phyloP scores from a whole-genome alignment of 2,329 filamentous ascomycete genomes.

The Ceratocystis papillata region DNA sequence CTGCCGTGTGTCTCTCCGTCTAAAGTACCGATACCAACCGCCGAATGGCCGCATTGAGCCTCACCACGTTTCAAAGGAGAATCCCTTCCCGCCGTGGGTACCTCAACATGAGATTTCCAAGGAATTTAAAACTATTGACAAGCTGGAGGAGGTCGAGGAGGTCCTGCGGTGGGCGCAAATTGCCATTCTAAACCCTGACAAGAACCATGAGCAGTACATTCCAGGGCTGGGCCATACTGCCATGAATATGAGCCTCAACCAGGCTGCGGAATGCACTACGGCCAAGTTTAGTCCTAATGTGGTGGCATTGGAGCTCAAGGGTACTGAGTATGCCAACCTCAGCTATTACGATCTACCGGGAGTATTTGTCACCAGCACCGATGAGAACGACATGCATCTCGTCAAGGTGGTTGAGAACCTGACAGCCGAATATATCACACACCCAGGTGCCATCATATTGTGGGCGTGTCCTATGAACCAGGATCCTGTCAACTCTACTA shows the following conservation, averaged over 20 bases:
- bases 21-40: conserved; percentile 49
- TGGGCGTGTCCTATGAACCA: conserved; percentile 67
- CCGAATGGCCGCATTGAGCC: conserved; percentile 35
- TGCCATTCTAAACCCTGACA: conserved; percentile 59
- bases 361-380: conserved; percentile 59
- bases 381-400: conserved; percentile 54
- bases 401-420: conserved; percentile 63
- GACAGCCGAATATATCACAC: conserved; percentile 56
- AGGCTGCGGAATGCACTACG: conserved; percentile 36
- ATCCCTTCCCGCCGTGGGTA: conserved; percentile 57
- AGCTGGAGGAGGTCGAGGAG: conserved; percentile 53
- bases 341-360: conserved; percentile 82
- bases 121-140: conserved; percentile 53
- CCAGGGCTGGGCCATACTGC: conserved; percentile 38
- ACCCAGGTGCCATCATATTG: conserved; percentile 62
- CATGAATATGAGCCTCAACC: conserved; percentile 31
- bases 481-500: conserved; percentile 65
- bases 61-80: conserved; percentile 38
- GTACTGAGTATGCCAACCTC: conserved; percentile 58
- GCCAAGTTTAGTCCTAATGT: conserved; percentile 75
- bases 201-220: conserved; percentile 43
- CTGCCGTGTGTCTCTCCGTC: conserved; percentile 55
- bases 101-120: conserved; percentile 37
- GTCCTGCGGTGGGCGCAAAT: conserved; percentile 64
- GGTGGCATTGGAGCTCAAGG: conserved; percentile 63